phyloP scores from a whole-genome alignment of 306 rosid genomes.

The Glycine soja region DNA sequence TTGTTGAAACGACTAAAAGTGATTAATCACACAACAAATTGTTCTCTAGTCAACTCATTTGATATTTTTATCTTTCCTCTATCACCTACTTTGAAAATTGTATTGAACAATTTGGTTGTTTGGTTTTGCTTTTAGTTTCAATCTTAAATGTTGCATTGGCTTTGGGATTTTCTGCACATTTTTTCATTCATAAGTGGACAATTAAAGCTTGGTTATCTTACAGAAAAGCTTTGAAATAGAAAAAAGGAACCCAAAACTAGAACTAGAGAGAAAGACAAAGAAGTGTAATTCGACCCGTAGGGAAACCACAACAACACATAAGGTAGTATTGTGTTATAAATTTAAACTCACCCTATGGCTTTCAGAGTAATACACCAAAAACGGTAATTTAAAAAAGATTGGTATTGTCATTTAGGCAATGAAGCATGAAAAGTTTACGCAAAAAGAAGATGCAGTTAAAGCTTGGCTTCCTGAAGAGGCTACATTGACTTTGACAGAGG shows the following conservation, averaged over 20 bases:
- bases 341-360: constrained; percentile 23
- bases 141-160: background rate
- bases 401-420: constrained; percentile 50
- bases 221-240: constrained; percentile 58
- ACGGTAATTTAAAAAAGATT: background rate
- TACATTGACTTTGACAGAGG: constrained; percentile 54
- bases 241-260: constrained; percentile 48
- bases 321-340: constrained; percentile 48
- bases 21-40: background rate
- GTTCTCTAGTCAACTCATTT: too few species aligned
- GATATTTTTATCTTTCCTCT: background rate
- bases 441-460: constrained; percentile 41
- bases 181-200: constrained; percentile 17
- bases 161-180: background rate
- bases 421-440: constrained; percentile 50
- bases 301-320: constrained; percentile 55
- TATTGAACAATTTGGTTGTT: background rate
- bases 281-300: constrained; percentile 46
- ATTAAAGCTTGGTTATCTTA: constrained; percentile 27
- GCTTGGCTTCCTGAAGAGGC: constrained; percentile 56
- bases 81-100: background rate
- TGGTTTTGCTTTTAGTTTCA: background rate
- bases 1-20: background rate
- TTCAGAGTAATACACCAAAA: background rate
- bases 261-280: constrained; percentile 54